A percentile compares a stretch with the other conserved stretches of the same genome.
Conservation (phyloP, 164 flowering plant species). For the Warburgia ugandensis region DNA sequence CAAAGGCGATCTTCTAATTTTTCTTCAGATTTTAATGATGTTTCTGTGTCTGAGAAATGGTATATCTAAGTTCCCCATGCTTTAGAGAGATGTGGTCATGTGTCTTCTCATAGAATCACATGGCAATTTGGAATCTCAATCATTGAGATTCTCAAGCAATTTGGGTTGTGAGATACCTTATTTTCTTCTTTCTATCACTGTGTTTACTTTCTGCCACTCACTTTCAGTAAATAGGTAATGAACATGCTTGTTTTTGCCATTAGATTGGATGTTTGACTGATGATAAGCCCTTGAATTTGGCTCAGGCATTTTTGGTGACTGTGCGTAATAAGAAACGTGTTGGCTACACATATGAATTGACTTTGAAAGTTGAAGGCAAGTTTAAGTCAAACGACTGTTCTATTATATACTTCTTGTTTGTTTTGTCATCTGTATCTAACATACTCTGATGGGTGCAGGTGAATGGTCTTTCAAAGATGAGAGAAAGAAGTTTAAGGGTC, state of each 20-base stretch:
- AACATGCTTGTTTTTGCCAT: neutral
- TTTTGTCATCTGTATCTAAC: neutral
- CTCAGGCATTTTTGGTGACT: constrained; percentile 86
- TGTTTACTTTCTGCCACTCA: constrained; percentile 1
- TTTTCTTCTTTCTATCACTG: neutral
- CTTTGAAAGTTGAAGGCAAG: constrained; percentile 67
- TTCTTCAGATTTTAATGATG: no score
- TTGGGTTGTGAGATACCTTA: neutral
- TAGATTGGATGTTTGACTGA: constrained; percentile 3
- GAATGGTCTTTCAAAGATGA: no score
- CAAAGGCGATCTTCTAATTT: no score
- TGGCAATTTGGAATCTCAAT: no score
- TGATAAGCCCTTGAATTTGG: constrained; percentile 8
- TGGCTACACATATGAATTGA: constrained; percentile 79
- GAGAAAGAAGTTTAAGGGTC: neutral
- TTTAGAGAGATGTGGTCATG: no score
- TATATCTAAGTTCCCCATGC: no score
- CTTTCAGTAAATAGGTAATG: neutral
- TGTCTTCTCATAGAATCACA: no score
- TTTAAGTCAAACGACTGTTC: neutral
- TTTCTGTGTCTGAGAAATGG: no score
- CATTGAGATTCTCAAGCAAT: no score
- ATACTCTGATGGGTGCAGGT: neutral
- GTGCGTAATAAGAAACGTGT: constrained; percentile 93
- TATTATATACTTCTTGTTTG: neutral